Conservation (phyloP, 805 yeast genomes). For the Wickerhamomyces sydowiorum region DNA sequence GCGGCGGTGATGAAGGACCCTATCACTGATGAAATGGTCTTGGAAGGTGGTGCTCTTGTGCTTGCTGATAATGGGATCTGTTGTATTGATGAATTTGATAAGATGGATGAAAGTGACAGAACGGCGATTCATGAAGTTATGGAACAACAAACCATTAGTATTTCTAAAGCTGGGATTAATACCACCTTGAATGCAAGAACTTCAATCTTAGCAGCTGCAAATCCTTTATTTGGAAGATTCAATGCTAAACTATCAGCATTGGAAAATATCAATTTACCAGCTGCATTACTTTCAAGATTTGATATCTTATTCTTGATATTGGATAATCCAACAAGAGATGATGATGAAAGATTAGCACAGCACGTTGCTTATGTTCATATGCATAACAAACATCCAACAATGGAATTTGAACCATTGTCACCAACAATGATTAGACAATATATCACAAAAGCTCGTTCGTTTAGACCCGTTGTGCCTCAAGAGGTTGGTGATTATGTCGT, state of each 20-base stretch:
- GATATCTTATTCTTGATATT: conserved; percentile 83
- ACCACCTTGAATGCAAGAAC: conserved; percentile 95
- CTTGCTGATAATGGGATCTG: conserved; percentile 97
- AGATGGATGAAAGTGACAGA: conserved; percentile 95
- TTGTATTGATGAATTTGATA: conserved; percentile 98
- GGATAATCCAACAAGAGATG: conserved; percentile 75
- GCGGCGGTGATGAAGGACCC: conserved; percentile 99
- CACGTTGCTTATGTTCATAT: conserved; percentile 96
- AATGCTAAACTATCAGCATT: conserved; percentile 86
- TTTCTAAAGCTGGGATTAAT: conserved; percentile 95
- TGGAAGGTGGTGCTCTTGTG: conserved; percentile 97
- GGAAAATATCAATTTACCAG: conserved; percentile 94
- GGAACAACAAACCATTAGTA: conserved; percentile 98
- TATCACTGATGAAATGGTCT: conserved; percentile 96
- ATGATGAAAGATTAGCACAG: conserved; percentile 80
- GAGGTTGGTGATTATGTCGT: conserved; percentile 86
- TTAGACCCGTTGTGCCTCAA: conserved; percentile 77
- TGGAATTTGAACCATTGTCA: conserved; percentile 70
- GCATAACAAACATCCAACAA: conserved; percentile 81
- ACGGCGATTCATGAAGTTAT: conserved; percentile 98
- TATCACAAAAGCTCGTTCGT: conserved; percentile 78
- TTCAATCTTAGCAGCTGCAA: conserved; percentile 96
- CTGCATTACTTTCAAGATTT: conserved; percentile 91
- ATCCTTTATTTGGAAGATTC: conserved; percentile 92
- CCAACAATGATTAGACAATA: conserved; percentile 80